Evolutionary conservation across 345 rosid species (phyloP).

Genomic region (Cardiospermum halicacabum): DNA sequence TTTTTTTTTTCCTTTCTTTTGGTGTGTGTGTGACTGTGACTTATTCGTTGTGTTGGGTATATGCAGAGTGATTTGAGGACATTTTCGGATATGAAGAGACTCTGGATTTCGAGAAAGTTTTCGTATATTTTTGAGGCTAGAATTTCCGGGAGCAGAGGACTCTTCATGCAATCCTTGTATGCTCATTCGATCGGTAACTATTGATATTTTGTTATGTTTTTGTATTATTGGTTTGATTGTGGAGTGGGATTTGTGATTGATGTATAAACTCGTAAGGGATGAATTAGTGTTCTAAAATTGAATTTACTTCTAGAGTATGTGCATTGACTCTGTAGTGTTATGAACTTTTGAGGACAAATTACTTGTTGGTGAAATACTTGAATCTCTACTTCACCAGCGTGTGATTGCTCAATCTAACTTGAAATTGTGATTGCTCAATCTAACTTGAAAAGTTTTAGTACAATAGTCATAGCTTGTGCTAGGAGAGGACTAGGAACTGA

Average conservation of each 20-base stretch:
- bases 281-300: background rate
- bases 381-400: too few species aligned
- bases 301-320: too few species aligned
- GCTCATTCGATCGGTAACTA: conserved; percentile 48
- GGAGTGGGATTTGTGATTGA: background rate
- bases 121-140: conserved; percentile 53
- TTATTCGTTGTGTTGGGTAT: conserved; percentile 4
- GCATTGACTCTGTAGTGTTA: too few species aligned
- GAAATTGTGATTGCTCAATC: too few species aligned
- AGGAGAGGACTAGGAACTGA: too few species aligned
- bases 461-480: too few species aligned
- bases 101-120: conserved; percentile 59
- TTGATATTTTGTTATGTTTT: background rate
- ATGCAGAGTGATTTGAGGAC: conserved; percentile 38
- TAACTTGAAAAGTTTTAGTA: too few species aligned
- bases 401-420: too few species aligned
- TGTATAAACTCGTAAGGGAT: background rate
- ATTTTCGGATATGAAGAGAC: conserved; percentile 55
- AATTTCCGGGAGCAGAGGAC: conserved; percentile 42
- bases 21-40: background rate
- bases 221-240: background rate
- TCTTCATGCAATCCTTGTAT: conserved; percentile 69
- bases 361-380: too few species aligned
- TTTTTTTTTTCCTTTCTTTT: background rate
- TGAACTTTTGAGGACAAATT: too few species aligned